phyloP scores from a whole-genome alignment of 2,329 filamentous ascomycete genomes.

The Fusarium sp. region DNA sequence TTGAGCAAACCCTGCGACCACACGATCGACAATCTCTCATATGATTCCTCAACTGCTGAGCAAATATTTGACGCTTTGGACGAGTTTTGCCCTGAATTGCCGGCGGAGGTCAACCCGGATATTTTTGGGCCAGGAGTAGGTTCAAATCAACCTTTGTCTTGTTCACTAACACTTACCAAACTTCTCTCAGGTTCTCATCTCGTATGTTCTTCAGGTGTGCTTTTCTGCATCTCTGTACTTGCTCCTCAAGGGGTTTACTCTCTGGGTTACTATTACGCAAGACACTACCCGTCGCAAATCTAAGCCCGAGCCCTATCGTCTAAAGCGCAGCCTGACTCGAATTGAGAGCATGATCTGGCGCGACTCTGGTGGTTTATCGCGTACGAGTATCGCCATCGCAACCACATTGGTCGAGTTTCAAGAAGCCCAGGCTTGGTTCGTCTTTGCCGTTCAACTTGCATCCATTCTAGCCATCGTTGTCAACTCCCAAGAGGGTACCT shows the following conservation, averaged over 20 bases:
- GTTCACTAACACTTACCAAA: conserved; percentile 16
- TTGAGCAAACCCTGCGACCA: conserved; percentile 52
- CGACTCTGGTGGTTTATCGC: conserved; percentile 55
- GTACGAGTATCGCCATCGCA: conserved; percentile 58
- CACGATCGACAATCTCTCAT: conserved; percentile 49
- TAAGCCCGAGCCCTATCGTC: conserved; percentile 38
- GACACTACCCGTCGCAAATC: conserved; percentile 41
- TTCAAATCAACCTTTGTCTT: not conserved
- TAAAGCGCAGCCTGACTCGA: conserved; percentile 53
- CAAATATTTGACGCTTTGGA: conserved; percentile 55
- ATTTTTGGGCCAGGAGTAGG: conserved; percentile 59
- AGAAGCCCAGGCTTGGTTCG: conserved; percentile 58
- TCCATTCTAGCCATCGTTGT: conserved; percentile 59
- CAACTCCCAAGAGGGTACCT: conserved; percentile 58
- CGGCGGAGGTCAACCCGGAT: conserved; percentile 57
- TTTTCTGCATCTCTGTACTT: conserved; percentile 55
- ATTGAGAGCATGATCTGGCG: conserved; percentile 57
- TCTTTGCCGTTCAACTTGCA: conserved; percentile 58
- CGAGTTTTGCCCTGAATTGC: conserved; percentile 55
- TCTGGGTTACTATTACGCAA: conserved; percentile 55
- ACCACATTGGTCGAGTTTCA: conserved; percentile 60
- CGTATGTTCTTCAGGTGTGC: conserved; percentile 57
- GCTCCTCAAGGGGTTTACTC: conserved; percentile 54
- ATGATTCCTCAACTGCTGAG: conserved; percentile 45
- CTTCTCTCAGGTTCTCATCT: conserved; percentile 54